These are phyloP conservation scores for Ambrosiella xylebori DNA, from an alignment of 2,329 filamentous ascomycete species.

Conservation along the genomic window DNA sequence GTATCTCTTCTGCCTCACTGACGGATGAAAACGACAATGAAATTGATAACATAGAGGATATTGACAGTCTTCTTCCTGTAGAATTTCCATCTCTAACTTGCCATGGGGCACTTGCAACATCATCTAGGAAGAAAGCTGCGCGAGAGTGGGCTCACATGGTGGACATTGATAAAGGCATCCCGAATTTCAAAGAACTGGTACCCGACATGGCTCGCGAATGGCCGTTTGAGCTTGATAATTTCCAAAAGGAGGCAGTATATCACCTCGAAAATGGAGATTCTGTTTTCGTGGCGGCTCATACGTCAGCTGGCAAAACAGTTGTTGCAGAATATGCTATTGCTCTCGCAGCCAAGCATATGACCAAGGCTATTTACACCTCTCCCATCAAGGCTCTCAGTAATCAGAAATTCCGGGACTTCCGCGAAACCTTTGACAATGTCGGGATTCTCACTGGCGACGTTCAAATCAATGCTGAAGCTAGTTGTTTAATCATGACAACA, in stretches of 20 bases:
- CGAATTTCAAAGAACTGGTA: slow-evolving; percentile 86
- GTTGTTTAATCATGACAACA: slow-evolving; percentile 97
- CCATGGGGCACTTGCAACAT: slow-evolving; percentile 55
- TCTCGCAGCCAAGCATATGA: slow-evolving; percentile 95
- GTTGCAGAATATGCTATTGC: slow-evolving; percentile 97
- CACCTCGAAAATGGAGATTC: slow-evolving; percentile 93
- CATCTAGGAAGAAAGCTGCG: slow-evolving; percentile 54
- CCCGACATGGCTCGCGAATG: slow-evolving; percentile 92
- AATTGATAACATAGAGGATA: slow-evolving; percentile 39
- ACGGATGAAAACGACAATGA: slow-evolving; percentile 17
- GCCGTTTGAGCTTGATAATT: slow-evolving; percentile 94
- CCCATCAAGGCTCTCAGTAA: slow-evolving; percentile 98
- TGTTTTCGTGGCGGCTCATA: slow-evolving; percentile 94
- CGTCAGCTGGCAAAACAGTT: slow-evolving; percentile 93
- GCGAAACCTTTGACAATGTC: slow-evolving; percentile 79
- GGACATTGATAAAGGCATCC: slow-evolving; percentile 78
- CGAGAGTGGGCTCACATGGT: slow-evolving; percentile 98
- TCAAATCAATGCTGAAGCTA: slow-evolving; percentile 92
- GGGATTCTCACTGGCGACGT: slow-evolving; percentile 95
- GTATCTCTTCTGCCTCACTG: background rate
- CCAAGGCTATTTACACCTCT: slow-evolving; percentile 96
- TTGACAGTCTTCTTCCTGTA: slow-evolving; percentile 74
- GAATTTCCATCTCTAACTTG: slow-evolving; percentile 88
- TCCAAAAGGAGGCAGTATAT: slow-evolving; percentile 97
- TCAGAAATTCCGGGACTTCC: slow-evolving; percentile 95